These are phyloP conservation scores for Trypanosoma cruzi DNA, from an alignment of 208 protist genomes.

Conservation along the genomic window DNA sequence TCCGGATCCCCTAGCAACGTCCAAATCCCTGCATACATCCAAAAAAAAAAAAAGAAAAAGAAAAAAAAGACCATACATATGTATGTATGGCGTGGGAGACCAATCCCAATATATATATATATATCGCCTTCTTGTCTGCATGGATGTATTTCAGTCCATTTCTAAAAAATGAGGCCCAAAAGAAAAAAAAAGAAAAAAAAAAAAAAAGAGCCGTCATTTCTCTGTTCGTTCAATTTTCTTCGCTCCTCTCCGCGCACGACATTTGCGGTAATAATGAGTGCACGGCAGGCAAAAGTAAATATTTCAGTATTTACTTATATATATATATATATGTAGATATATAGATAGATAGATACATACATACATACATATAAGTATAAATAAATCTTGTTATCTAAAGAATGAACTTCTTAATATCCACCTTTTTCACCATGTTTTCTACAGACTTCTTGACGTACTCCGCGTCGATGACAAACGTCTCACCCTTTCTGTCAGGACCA, in stretches of 20 bases:
- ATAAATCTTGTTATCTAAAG: constrained; percentile 37
- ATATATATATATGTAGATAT: background rate
- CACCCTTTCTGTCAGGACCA: constrained; percentile 81
- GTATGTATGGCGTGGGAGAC: too few species aligned
- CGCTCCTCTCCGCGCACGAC: background rate
- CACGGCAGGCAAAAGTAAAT: background rate
- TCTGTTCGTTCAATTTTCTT: background rate
- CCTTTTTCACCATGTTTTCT: constrained; percentile 91
- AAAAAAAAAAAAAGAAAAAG: background rate
- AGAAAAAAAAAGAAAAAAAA: too few species aligned
- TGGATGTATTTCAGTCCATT: background rate
- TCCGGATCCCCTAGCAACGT: background rate
- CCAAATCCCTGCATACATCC: background rate
- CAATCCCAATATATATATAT: too few species aligned
- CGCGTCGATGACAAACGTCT: constrained; percentile 87
- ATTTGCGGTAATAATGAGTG: background rate
- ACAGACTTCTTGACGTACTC: constrained; percentile 92
- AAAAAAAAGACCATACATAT: too few species aligned
- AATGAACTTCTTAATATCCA: constrained; percentile 94
- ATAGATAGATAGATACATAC: background rate
- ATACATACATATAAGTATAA: background rate
- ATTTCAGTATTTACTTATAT: too few species aligned
- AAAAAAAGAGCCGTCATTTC: too few species aligned
- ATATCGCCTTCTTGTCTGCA: background rate
- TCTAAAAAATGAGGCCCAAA: background rate